Percentiles rank a stretch among this genome's conserved stretches.
Evolutionary conservation across 2,329 filamentous ascomycete species (phyloP).

Genomic region (Arthrobotrys musiformis): DNA sequence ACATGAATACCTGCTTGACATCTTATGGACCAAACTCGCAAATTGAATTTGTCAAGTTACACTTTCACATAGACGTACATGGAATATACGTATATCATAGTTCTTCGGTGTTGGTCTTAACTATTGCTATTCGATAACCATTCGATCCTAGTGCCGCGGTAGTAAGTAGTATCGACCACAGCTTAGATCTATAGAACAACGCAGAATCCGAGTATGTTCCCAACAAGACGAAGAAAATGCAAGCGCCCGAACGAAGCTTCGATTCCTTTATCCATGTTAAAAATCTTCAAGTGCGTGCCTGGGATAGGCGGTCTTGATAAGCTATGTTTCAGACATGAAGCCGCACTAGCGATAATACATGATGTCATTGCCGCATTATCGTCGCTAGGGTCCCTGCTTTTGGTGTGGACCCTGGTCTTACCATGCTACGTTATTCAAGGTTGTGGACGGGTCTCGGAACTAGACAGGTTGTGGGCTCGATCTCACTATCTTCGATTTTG

Average conservation of each 20-base stretch:
- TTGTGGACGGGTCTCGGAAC: not conserved
- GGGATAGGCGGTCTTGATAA: conserved; percentile 16
- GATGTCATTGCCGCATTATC: conserved; percentile 31
- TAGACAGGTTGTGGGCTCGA: too few species aligned
- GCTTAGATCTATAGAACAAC: too few species aligned
- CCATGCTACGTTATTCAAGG: not conserved
- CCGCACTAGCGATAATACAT: not conserved
- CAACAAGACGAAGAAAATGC: not conserved
- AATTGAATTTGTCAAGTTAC: too few species aligned
- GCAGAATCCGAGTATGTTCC: conserved; percentile 4
- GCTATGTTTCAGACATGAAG: conserved; percentile 3
- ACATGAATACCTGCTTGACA: too few species aligned
- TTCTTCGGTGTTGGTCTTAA: too few species aligned
- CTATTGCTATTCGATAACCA: too few species aligned
- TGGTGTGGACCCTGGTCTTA: not conserved
- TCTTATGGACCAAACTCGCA: too few species aligned
- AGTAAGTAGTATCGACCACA: too few species aligned
- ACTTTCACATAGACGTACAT: too few species aligned
- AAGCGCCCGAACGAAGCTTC: not conserved
- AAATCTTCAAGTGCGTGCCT: conserved; percentile 7
- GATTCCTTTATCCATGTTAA: not conserved
- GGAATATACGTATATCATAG: too few species aligned
- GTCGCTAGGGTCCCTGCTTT: not conserved
- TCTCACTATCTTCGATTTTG: not conserved
- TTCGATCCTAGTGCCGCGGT: too few species aligned